These are phyloP conservation scores for Henckelia pumila DNA, from an alignment of 257 asterid genomes.

Conservation along the genomic window DNA sequence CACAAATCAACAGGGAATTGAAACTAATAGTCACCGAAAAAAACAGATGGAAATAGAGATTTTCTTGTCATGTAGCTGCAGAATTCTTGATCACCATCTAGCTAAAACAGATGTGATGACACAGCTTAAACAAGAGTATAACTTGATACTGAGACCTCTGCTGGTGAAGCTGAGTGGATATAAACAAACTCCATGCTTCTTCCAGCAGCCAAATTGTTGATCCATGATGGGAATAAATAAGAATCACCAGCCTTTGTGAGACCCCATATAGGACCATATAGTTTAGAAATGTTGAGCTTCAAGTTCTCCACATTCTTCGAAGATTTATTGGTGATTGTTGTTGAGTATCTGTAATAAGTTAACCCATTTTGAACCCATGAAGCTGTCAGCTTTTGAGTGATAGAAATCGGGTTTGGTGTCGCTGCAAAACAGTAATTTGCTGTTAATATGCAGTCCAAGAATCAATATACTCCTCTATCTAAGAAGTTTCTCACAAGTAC, in stretches of 20 bases:
- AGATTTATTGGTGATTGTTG: constrained; percentile 70
- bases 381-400: constrained; percentile 55
- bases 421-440: constrained; percentile 33
- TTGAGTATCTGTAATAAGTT: constrained; percentile 76
- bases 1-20: constrained; percentile 51
- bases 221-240: constrained; percentile 83
- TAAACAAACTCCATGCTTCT: constrained; percentile 89
- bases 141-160: constrained; percentile 68
- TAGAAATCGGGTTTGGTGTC: constrained; percentile 37
- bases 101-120: constrained; percentile 30
- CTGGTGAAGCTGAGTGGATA: constrained; percentile 82
- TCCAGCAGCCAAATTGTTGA: constrained; percentile 66
- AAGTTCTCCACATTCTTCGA: constrained; percentile 66
- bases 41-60: constrained; percentile 18
- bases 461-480: background rate
- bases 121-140: constrained; percentile 53
- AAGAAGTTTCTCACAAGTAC: background rate
- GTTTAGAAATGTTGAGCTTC: constrained; percentile 61
- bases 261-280: constrained; percentile 97
- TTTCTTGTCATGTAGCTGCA: constrained; percentile 55
- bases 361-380: constrained; percentile 71
- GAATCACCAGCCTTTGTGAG: constrained; percentile 66
- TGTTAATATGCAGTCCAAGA: constrained; percentile 10
- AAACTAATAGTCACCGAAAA: constrained; percentile 28
- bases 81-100: constrained; percentile 45